Evolutionary conservation across 2,329 filamentous ascomycete species (phyloP).

Genomic region (Cladosporium halotolerans): DNA sequence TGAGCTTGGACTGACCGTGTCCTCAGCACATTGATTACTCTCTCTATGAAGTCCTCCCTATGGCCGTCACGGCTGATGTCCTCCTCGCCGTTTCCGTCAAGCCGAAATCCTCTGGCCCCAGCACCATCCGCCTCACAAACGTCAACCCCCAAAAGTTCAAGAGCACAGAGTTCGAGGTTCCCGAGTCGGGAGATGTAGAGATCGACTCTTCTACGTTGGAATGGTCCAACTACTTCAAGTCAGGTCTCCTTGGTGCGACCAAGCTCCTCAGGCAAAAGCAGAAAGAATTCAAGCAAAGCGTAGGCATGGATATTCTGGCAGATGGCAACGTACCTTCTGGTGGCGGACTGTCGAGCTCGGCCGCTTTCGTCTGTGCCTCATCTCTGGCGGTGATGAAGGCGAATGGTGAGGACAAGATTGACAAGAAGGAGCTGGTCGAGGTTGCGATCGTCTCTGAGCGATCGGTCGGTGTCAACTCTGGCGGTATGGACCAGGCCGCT

Average conservation of each 20-base stretch:
- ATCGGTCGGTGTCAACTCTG: conserved; percentile 90
- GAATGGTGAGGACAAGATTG: conserved; percentile 69
- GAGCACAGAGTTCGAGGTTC: conserved; percentile 65
- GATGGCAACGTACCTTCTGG: conserved; percentile 89
- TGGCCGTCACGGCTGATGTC: conserved; percentile 88
- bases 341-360: conserved; percentile 87
- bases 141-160: conserved; percentile 70
- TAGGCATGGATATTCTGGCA: conserved; percentile 79
- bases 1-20: conserved; percentile 5
- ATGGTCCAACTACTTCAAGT: conserved; percentile 99
- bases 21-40: conserved; percentile 88
- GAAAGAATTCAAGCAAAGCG: conserved; percentile 54
- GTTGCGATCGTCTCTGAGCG: conserved; percentile 92
- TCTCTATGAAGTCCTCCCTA: conserved; percentile 89
- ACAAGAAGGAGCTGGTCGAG: conserved; percentile 89
- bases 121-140: conserved; percentile 71
- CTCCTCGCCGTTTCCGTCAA: conserved; percentile 69
- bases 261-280: conserved; percentile 67
- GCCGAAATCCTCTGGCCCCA: conserved; percentile 48
- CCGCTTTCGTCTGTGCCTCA: conserved; percentile 86
- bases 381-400: conserved; percentile 82
- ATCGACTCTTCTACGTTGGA: conserved; percentile 83
- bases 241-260: conserved; percentile 75
- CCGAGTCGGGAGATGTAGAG: conserved; percentile 45
- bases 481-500: conserved; percentile 96